These are phyloP conservation scores for Crepidotus variabilis DNA, from an alignment of 768 basidiomycete genomes.

Conservation along the genomic window DNA sequence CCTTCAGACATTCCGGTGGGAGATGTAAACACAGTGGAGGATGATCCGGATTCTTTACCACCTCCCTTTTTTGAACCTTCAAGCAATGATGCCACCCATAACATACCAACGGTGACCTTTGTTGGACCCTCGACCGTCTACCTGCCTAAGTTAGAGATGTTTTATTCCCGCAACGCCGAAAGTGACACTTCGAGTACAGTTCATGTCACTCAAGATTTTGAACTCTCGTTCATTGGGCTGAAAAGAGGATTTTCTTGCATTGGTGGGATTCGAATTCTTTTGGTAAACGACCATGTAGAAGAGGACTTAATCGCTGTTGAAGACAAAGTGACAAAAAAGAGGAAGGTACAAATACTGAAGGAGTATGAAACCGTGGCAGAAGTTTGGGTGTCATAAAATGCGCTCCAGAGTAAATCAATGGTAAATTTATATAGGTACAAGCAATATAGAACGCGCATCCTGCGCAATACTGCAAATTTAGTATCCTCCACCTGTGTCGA, in stretches of 20 bases:
- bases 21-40: conserved; percentile 10
- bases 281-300: conserved; percentile 50
- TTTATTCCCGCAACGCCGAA: conserved; percentile 10
- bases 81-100: conserved; percentile 28
- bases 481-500: conserved; percentile 56
- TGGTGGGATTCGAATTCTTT: conserved; percentile 69
- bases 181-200: conserved; percentile 21
- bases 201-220: conserved; percentile 52
- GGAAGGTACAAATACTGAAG: conserved; percentile 40
- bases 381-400: conserved; percentile 48
- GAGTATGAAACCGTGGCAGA: conserved; percentile 74
- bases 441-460: not conserved
- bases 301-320: conserved; percentile 22
- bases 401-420: not conserved
- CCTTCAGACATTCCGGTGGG: conserved; percentile 17
- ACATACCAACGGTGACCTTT: conserved; percentile 32
- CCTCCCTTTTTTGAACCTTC: conserved; percentile 42
- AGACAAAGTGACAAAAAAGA: conserved; percentile 28
- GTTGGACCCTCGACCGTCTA: conserved; percentile 50
- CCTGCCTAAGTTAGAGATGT: conserved; percentile 40
- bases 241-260: conserved; percentile 56
- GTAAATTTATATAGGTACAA: too few species aligned
- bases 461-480: conserved; percentile 5
- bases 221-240: conserved; percentile 57
- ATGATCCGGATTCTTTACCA: conserved; percentile 25